Evolutionary conservation across 1,284 basidiomycete genomes (phyloP).

Genomic region (Chalciporus sp.): DNA sequence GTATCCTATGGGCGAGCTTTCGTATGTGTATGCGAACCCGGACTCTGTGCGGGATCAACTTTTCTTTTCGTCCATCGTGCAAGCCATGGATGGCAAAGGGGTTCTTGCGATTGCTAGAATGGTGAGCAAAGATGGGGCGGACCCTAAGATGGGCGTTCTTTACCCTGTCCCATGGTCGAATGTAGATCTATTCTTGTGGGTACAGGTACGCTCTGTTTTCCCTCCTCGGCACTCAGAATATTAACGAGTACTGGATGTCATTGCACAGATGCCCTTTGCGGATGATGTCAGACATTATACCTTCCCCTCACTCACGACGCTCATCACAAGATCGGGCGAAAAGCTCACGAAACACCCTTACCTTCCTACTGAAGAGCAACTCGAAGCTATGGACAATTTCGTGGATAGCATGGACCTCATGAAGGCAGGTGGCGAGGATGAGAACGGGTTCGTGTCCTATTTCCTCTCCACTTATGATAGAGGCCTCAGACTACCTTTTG

Average conservation of each 20-base stretch:
- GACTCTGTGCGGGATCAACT: conserved; percentile 74
- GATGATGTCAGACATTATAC: conserved; percentile 89
- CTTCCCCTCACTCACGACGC: conserved; percentile 80
- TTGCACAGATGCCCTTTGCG: conserved; percentile 84
- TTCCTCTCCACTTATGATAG: background rate
- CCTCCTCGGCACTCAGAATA: background rate
- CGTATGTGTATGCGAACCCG: conserved; percentile 84
- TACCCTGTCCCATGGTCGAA: conserved; percentile 63
- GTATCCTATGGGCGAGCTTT: conserved; percentile 83
- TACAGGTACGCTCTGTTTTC: conserved; percentile 55
- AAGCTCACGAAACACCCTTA: conserved; percentile 75
- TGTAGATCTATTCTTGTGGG: conserved; percentile 82
- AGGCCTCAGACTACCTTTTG: conserved; percentile 1
- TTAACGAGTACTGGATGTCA: background rate
- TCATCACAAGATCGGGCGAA: conserved; percentile 80
- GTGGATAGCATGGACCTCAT: conserved; percentile 89
- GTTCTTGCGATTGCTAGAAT: conserved; percentile 81
- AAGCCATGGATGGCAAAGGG: conserved; percentile 73
- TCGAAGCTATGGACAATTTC: conserved; percentile 81
- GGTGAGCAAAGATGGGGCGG: conserved; percentile 72
- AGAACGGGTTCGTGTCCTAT: conserved; percentile 57
- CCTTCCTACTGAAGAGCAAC: conserved; percentile 80
- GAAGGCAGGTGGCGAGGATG: conserved; percentile 68
- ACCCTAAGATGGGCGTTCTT: conserved; percentile 86
- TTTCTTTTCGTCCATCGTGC: conserved; percentile 82